Percentiles rank a stretch among this genome's conserved stretches.
Conservation (phyloP, 2,329 filamentous ascomycete species). For the Aspergillus hortae region DNA sequence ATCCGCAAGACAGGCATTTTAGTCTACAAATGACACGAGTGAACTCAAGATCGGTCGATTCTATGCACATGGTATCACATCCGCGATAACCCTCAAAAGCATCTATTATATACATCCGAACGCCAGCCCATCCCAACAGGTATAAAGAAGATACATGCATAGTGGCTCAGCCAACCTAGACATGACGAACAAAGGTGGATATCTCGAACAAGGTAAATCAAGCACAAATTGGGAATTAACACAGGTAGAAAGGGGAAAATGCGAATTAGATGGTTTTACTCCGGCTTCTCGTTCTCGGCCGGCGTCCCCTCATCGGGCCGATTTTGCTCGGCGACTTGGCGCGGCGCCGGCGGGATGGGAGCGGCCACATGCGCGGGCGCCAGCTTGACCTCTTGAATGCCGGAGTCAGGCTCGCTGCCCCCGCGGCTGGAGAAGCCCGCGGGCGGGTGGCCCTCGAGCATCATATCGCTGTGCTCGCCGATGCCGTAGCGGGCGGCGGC, state of each 20-base stretch:
- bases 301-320: constrained; percentile 14
- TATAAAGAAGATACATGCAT: constrained; percentile 8
- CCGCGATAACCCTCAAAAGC: neutral
- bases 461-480: constrained; percentile 56
- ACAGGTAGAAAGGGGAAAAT: constrained; percentile 7
- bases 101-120: constrained; percentile 13
- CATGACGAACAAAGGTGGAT: constrained; percentile 22
- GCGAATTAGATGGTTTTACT: constrained; percentile 7
- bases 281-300: constrained; percentile 22
- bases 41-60: neutral
- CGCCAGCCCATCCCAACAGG: constrained; percentile 7
- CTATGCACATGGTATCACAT: constrained; percentile 11
- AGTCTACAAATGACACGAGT: neutral
- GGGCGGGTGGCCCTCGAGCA: constrained; percentile 55
- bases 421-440: constrained; percentile 27
- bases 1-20: too few relatives aligned
- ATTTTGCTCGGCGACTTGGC: constrained; percentile 28
- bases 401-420: constrained; percentile 26
- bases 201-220: constrained; percentile 18
- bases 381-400: constrained; percentile 30
- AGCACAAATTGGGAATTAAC: constrained; percentile 4
- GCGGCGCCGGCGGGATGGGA: constrained; percentile 18
- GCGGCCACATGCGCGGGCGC: constrained; percentile 4
- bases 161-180: constrained; percentile 21
- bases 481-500: constrained; percentile 60